These are phyloP conservation scores for Paramecium bursaria DNA, from an alignment of 73 alveolate genomes.

Conservation along the genomic window DNA sequence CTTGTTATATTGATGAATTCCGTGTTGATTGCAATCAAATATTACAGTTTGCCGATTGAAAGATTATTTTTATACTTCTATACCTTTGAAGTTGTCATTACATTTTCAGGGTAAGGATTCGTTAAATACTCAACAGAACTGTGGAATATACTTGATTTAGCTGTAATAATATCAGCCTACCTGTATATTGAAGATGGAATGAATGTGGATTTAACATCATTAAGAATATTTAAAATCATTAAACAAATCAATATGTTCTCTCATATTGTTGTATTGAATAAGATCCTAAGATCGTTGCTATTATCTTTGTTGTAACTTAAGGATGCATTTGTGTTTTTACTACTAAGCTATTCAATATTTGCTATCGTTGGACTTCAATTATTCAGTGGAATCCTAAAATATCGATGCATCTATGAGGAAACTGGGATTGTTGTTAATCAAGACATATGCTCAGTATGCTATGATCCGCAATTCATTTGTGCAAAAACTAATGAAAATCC, in stretches of 20 bases:
- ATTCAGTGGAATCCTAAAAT: slow-evolving; percentile 13
- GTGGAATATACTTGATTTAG: slow-evolving; percentile 84
- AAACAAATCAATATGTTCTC: too few relatives aligned
- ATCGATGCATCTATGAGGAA: slow-evolving; percentile 1
- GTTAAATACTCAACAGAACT: too few relatives aligned
- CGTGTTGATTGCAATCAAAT: too few relatives aligned
- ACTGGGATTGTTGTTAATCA: not conserved
- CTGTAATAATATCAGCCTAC: slow-evolving; percentile 79
- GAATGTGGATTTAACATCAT: too few relatives aligned
- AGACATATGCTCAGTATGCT: not conserved
- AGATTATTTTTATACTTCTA: too few relatives aligned
- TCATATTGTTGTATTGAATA: too few relatives aligned
- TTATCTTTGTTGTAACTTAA: slow-evolving; percentile 23
- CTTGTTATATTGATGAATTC: too few relatives aligned
- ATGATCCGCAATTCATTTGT: slow-evolving; percentile 25
- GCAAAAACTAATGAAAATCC: slow-evolving; percentile 56
- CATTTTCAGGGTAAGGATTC: too few relatives aligned
- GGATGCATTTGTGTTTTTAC: slow-evolving; percentile 19
- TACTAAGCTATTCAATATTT: slow-evolving; percentile 45
- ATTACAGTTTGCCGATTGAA: too few relatives aligned
- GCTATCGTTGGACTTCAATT: slow-evolving; percentile 9
- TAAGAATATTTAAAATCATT: too few relatives aligned
- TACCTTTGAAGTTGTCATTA: too few relatives aligned
- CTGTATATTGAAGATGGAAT: too few relatives aligned
- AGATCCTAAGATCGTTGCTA: slow-evolving; percentile 21